phyloP scores from a whole-genome alignment of 805 yeast species.

The Metschnikowia aberdeeniae region DNA sequence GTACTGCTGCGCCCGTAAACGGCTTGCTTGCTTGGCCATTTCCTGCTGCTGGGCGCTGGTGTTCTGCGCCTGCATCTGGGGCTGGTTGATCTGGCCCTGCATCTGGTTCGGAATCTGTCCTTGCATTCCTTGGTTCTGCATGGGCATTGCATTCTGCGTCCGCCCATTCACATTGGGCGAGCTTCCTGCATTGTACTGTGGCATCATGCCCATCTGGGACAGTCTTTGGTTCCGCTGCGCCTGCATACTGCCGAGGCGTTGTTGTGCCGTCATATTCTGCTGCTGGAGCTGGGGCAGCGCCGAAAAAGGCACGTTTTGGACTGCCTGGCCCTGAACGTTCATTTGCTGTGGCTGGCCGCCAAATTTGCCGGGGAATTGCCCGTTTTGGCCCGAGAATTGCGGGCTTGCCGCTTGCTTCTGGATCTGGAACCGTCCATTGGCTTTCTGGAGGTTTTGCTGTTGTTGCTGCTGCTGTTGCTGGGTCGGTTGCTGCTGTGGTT shows the following conservation, averaged over 20 bases:
- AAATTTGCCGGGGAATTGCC: slow-evolving; percentile 1
- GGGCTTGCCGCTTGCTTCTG: slow-evolving; percentile 4
- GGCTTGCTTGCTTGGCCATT: slow-evolving; percentile 13
- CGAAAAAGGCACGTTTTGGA: neutral
- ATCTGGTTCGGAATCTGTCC: neutral
- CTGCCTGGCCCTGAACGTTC: neutral
- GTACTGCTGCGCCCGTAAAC: slow-evolving; percentile 15
- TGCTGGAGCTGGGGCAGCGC: slow-evolving; percentile 2
- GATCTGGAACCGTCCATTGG: slow-evolving; percentile 1
- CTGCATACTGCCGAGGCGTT: slow-evolving; percentile 1
- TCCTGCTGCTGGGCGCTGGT: slow-evolving; percentile 11
- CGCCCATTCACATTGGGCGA: slow-evolving; percentile 1
- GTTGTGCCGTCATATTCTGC: slow-evolving; percentile 1
- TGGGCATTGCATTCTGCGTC: neutral
- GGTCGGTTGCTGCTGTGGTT: slow-evolving; percentile 1
- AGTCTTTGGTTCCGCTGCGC: slow-evolving; percentile 6
- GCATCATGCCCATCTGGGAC: slow-evolving; percentile 2
- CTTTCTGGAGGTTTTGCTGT: slow-evolving; percentile 2
- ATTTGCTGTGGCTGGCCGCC: neutral
- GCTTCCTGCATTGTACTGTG: slow-evolving; percentile 1
- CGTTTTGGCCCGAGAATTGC: slow-evolving; percentile 1
- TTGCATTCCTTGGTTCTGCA: slow-evolving; percentile 4
- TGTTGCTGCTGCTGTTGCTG: slow-evolving; percentile 1
- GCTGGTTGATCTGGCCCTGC: neutral
- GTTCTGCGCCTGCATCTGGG: slow-evolving; percentile 5